Percentiles rank a stretch among this genome's conserved stretches.
phyloP scores from a whole-genome alignment of 192 early-diverging fungal species.

The Pecoramyces ruminantium region DNA sequence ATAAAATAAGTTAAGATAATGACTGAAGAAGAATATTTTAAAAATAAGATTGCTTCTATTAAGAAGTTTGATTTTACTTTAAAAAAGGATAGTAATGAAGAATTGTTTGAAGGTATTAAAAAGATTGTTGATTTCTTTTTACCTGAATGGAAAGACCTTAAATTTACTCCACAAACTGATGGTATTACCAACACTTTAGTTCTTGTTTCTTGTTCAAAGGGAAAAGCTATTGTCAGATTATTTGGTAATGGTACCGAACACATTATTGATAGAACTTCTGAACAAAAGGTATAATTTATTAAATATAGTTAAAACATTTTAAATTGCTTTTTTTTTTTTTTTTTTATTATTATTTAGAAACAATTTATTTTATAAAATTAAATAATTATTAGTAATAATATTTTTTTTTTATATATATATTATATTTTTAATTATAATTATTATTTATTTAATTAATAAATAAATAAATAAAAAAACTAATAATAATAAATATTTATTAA shows the following conservation, averaged over 20 bases:
- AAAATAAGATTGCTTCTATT: background rate
- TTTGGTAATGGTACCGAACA: background rate
- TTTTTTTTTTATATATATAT: too few species aligned
- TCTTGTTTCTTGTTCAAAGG: background rate
- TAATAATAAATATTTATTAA: too few species aligned
- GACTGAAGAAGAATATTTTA: background rate
- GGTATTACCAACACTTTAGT: constrained; percentile 50
- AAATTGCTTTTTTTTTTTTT: too few species aligned
- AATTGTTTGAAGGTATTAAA: constrained; percentile 1
- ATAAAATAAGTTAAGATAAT: too few species aligned
- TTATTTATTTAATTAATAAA: too few species aligned
- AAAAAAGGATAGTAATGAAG: background rate
- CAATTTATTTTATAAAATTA: too few species aligned
- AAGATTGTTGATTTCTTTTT: constrained; percentile 8
- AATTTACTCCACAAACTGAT: constrained; percentile 18
- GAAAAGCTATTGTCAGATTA: background rate
- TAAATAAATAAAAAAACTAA: too few species aligned
- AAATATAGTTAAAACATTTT: too few species aligned
- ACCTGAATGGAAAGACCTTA: constrained; percentile 17
- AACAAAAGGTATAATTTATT: background rate
- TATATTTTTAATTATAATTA: too few species aligned
- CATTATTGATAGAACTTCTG: background rate
- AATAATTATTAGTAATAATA: too few species aligned
- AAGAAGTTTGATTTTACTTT: background rate
- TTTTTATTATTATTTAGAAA: too few species aligned